These are phyloP conservation scores for Phalaenopsis aphrodite DNA, from an alignment of 106 monocot genomes.

Conservation along the genomic window DNA sequence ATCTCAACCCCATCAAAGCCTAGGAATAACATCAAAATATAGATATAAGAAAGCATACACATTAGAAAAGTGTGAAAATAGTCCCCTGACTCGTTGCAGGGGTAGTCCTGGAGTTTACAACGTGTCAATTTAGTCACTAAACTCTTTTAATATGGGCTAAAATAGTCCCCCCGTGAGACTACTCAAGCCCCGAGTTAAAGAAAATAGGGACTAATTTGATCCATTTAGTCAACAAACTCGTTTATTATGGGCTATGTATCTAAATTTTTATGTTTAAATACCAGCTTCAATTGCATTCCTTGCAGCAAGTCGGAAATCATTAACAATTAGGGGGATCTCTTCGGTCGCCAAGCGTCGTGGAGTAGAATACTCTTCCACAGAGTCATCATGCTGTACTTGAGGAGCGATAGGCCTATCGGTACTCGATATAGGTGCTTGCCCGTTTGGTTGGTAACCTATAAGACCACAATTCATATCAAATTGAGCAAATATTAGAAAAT, in stretches of 20 bases:
- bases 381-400: background rate
- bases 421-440: background rate
- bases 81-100: too few relatives aligned
- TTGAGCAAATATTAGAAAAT: too few relatives aligned
- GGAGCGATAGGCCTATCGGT: slow-evolving; percentile 5
- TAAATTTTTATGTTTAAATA: too few relatives aligned
- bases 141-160: too few relatives aligned
- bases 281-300: too few relatives aligned
- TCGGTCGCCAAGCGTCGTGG: background rate
- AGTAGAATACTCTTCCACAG: slow-evolving; percentile 2
- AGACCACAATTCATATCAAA: background rate
- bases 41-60: background rate
- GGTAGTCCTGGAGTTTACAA: too few relatives aligned
- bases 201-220: too few relatives aligned
- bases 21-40: background rate
- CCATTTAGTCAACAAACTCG: too few relatives aligned
- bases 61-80: background rate
- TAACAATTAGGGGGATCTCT: slow-evolving; percentile 14
- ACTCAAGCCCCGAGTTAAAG: too few relatives aligned
- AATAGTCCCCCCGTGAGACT: too few relatives aligned
- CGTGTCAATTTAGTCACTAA: too few relatives aligned
- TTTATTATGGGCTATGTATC: too few relatives aligned
- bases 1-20: slow-evolving; percentile 54
- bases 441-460: slow-evolving; percentile 4
- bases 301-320: slow-evolving; percentile 14